Evolutionary conservation across 495 filamentous ascomycete species (phyloP).

Genomic region (Penicillium cataractarum): DNA sequence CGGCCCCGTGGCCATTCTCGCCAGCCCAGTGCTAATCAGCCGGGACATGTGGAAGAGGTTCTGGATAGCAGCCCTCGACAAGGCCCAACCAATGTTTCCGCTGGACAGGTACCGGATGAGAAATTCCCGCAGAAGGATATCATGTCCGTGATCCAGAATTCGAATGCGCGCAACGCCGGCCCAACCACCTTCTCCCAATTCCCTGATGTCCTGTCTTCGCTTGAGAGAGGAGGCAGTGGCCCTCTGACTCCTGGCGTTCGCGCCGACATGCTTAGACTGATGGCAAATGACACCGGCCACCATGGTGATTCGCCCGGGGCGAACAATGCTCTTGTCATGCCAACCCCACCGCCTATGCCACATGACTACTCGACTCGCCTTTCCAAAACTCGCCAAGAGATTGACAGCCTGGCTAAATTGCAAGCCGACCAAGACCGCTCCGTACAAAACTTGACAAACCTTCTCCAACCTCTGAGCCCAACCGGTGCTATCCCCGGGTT

Average conservation of each 20-base stretch:
- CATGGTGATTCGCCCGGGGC: slow-evolving; percentile 28
- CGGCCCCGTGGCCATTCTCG: slow-evolving; percentile 38
- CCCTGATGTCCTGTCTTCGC: slow-evolving; percentile 70
- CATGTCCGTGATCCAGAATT: slow-evolving; percentile 83
- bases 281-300: slow-evolving; percentile 59
- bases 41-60: slow-evolving; percentile 50
- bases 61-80: slow-evolving; percentile 47
- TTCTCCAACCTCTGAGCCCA: slow-evolving; percentile 77
- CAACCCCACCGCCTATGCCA: slow-evolving; percentile 62
- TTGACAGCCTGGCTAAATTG: slow-evolving; percentile 73
- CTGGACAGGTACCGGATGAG: slow-evolving; percentile 29
- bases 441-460: slow-evolving; percentile 68
- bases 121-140: slow-evolving; percentile 66
- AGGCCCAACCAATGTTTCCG: slow-evolving; percentile 19
- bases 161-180: slow-evolving; percentile 64
- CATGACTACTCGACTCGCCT: slow-evolving; percentile 55
- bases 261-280: slow-evolving; percentile 76
- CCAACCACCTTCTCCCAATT: slow-evolving; percentile 63
- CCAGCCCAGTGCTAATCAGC: slow-evolving; percentile 38
- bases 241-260: slow-evolving; percentile 78
- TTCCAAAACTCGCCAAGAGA: slow-evolving; percentile 66
- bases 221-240: slow-evolving; percentile 65
- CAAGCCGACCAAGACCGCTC: slow-evolving; percentile 72
- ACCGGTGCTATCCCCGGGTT: slow-evolving; percentile 80
- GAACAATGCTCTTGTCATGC: slow-evolving; percentile 62